Conservation (phyloP, 768 basidiomycete species). For the Suillus americanus region DNA sequence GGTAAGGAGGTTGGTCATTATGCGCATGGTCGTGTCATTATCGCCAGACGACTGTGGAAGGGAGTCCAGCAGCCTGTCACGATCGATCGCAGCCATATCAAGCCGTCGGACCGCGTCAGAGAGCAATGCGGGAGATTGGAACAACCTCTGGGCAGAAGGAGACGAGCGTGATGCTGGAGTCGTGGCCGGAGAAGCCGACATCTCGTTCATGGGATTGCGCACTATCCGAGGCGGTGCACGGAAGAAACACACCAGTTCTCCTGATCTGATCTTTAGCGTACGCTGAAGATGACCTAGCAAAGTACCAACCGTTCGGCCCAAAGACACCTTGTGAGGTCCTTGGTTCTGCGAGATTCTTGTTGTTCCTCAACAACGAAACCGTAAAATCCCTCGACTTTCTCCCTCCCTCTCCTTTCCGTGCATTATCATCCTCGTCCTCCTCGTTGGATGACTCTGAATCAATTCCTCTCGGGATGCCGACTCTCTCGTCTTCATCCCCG, state of each 20-base stretch:
- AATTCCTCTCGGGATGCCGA: slow-evolving; percentile 35
- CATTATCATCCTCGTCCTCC: slow-evolving; percentile 49
- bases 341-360: slow-evolving; percentile 82
- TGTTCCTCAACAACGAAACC: slow-evolving; percentile 54
- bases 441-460: slow-evolving; percentile 70
- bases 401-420: slow-evolving; percentile 18
- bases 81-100: slow-evolving; percentile 58
- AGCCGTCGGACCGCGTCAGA: slow-evolving; percentile 74
- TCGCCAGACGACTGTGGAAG: slow-evolving; percentile 43
- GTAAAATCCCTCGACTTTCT: slow-evolving; percentile 50
- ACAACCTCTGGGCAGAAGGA: slow-evolving; percentile 30
- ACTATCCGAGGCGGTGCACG: slow-evolving; percentile 72
- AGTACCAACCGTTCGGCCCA: slow-evolving; percentile 74
- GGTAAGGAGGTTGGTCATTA: slow-evolving; percentile 76
- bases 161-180: slow-evolving; percentile 25
- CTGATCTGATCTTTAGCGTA: slow-evolving; percentile 38
- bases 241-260: slow-evolving; percentile 87
- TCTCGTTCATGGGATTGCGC: slow-evolving; percentile 51
- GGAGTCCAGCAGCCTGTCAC: slow-evolving; percentile 36
- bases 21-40: slow-evolving; percentile 61
- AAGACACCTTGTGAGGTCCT: slow-evolving; percentile 86
- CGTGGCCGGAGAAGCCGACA: slow-evolving; percentile 45
- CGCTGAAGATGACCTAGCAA: neutral
- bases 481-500: slow-evolving; percentile 55
- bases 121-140: slow-evolving; percentile 66